Conservation (phyloP, 1,284 basidiomycete genomes). For the Sporisorium reilianum region DNA sequence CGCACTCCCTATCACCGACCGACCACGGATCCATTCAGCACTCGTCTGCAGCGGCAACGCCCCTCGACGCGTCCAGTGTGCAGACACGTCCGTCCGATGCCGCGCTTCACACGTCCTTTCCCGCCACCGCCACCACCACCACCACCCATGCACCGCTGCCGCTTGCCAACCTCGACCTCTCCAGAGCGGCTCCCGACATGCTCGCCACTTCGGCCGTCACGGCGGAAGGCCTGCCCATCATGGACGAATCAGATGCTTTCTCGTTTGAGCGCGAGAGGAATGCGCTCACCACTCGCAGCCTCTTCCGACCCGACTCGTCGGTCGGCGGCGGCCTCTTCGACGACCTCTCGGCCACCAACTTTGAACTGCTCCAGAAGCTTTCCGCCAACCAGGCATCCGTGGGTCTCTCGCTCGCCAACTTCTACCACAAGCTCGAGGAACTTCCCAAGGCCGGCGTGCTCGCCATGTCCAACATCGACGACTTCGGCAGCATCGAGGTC, state of each 20-base stretch:
- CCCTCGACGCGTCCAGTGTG: conserved; percentile 17
- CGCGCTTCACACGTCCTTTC: background rate
- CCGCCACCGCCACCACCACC: background rate
- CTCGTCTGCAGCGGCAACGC: conserved; percentile 19
- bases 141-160: background rate
- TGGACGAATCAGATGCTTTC: conserved; percentile 32
- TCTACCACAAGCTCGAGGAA: conserved; percentile 57
- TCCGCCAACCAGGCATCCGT: conserved; percentile 32
- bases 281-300: conserved; percentile 27
- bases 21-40: conserved; percentile 21
- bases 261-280: conserved; percentile 41
- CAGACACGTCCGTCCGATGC: conserved; percentile 8
- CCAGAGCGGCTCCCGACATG: conserved; percentile 8
- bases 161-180: conserved; percentile 13
- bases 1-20: conserved; percentile 35
- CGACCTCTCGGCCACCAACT: conserved; percentile 54
- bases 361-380: conserved; percentile 56
- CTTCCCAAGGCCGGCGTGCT: conserved; percentile 60
- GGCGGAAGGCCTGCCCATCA: conserved; percentile 6
- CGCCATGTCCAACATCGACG: conserved; percentile 27
- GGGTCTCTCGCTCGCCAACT: conserved; percentile 41
- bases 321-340: conserved; percentile 43
- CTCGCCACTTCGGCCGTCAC: conserved; percentile 11
- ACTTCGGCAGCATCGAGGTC: conserved; percentile 34
- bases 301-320: conserved; percentile 33